Evolutionary conservation across 352 stramenopile species (phyloP), one percentile per base, ranked within the genome.

Genomic region (Globisporangium emineosum): DNA sequence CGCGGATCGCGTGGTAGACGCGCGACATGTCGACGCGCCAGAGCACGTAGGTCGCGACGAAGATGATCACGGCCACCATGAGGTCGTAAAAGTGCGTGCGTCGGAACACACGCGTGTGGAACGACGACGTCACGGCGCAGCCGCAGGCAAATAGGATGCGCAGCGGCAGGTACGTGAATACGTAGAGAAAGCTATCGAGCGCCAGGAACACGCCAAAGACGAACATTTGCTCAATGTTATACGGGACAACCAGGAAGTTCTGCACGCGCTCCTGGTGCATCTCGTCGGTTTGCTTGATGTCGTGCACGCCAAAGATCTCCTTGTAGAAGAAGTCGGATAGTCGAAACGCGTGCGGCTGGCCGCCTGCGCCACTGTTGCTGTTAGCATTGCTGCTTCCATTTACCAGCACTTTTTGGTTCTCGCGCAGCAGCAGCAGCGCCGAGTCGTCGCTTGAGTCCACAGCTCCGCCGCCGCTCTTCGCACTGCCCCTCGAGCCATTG

Each of bases 1-100:
- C 93, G 19, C 97, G 83, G 70, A 99, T 99, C 66, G 94, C 97
- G 78, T 99, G 97, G 81, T 99, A 99, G 1, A 99, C 86, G n/a
- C 95, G 89, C 21, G 91, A 97, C 78, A 99, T 98, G 51, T 98
- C 96, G 23, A 99, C 90, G 6, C 88, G 80, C 53, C 79, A 80
- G 12, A 98, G 68, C 32, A 91, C 75, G 3, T 56, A 72, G 9
- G 88, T 92, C n/a, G 81, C 81, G 5, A 97, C 78, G 2, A 78
- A 65, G 35, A 98, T 74, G 23, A 96, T 95, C 1, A 91, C 73
- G 2, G 78, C 88, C 21, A 96, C 89, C 87, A 98, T 91, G 47
- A 97, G 78, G 65, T 98, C 92, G 71, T 98, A 98, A 53, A 96
- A 84, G 55, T 96, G 88, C 42, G 89, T 93, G 7, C 89, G 75